These are phyloP conservation scores for Priceomyces melissophilus DNA, from an alignment of 805 yeast species.

Conservation along the genomic window DNA sequence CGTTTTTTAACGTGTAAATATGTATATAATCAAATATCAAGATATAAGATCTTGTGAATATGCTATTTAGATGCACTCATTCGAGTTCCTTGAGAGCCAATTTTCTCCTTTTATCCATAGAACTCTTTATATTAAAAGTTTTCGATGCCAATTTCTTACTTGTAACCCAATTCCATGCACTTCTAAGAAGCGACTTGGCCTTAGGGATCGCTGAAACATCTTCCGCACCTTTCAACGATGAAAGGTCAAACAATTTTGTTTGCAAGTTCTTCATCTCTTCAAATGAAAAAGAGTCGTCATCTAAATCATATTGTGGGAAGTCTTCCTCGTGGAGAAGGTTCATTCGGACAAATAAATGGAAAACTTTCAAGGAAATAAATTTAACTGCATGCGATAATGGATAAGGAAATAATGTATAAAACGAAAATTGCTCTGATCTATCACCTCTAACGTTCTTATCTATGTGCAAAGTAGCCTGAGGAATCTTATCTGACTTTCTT, in stretches of 20 bases:
- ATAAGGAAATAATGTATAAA: constrained; percentile 40
- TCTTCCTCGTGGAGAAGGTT: constrained; percentile 20
- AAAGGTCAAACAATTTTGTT: constrained; percentile 36
- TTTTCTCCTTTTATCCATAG: constrained; percentile 40
- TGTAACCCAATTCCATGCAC: constrained; percentile 23
- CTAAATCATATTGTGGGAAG: constrained; percentile 21
- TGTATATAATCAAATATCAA: neutral
- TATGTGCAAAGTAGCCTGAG: constrained; percentile 12
- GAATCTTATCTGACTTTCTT: neutral
- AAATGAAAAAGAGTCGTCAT: constrained; percentile 17
- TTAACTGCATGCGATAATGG: constrained; percentile 32
- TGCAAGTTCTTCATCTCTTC: constrained; percentile 33
- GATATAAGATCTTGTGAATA: neutral
- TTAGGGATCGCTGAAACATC: constrained; percentile 29
- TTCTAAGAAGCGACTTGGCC: constrained; percentile 19
- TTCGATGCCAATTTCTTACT: constrained; percentile 6
- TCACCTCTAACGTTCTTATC: constrained; percentile 23
- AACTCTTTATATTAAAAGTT: constrained; percentile 17
- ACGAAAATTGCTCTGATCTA: constrained; percentile 28
- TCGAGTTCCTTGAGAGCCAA: constrained; percentile 40
- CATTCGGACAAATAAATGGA: constrained; percentile 17
- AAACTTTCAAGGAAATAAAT: constrained; percentile 14
- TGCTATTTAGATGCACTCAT: constrained; percentile 8
- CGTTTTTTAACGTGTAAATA: too few relatives aligned
- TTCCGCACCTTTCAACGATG: constrained; percentile 40